Conservation (phyloP, 352 stramenopile species). For the Halophytophthora batemanensis region DNA sequence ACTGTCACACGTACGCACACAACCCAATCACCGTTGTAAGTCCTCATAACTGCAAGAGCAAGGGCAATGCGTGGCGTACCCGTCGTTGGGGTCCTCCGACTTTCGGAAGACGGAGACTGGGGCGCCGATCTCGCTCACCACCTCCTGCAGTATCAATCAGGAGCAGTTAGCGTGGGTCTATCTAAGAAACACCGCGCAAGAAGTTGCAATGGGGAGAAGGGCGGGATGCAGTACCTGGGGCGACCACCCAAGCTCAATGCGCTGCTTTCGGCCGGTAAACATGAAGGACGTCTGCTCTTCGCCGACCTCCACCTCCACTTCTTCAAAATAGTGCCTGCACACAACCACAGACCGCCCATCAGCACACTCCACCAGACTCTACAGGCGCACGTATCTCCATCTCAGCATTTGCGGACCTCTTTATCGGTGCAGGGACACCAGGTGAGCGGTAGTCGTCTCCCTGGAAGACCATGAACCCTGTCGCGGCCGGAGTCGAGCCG, state of each 20-base stretch:
- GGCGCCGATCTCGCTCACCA: conserved; percentile 73
- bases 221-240: conserved; percentile 48
- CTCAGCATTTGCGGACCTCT: conserved; percentile 33
- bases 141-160: conserved; percentile 33
- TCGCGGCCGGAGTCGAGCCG: conserved; percentile 67
- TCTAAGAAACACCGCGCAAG: neutral
- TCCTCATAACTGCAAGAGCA: neutral
- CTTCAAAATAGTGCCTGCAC: conserved; percentile 71
- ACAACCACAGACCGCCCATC: conserved; percentile 2
- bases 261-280: conserved; percentile 64
- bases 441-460: conserved; percentile 45
- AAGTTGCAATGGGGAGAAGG: neutral
- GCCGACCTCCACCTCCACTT: conserved; percentile 50
- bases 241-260: conserved; percentile 71
- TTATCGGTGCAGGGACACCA: conserved; percentile 33
- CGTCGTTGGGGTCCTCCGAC: conserved; percentile 64
- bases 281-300: conserved; percentile 35
- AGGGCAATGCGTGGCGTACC: conserved; percentile 29
- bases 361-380: neutral
- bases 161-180: neutral
- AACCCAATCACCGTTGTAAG: neutral
- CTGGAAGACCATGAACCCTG: conserved; percentile 63
- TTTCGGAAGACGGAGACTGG: conserved; percentile 80
- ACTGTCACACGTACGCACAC: conserved; percentile 13
- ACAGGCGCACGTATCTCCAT: neutral